Evolutionary conservation across 768 basidiomycete species (phyloP).

Genomic region (Galerina marginata): DNA sequence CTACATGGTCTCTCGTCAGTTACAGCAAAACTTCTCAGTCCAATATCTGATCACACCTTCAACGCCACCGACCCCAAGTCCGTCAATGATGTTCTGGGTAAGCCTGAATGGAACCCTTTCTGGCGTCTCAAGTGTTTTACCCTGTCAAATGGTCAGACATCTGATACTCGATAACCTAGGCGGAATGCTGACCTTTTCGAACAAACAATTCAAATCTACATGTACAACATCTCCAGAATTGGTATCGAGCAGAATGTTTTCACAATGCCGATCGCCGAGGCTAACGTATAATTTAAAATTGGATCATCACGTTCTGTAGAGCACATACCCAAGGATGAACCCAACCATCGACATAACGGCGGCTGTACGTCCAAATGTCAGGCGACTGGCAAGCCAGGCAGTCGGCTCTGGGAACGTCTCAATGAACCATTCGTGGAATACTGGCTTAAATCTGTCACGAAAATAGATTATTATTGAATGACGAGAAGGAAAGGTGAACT

Average conservation of each 20-base stretch:
- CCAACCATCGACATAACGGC: conserved; percentile 99
- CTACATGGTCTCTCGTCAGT: conserved; percentile 37
- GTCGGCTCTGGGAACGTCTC: conserved; percentile 97
- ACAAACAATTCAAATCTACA: conserved; percentile 97
- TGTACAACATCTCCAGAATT: conserved; percentile 92
- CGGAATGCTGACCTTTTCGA: conserved; percentile 74
- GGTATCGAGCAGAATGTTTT: conserved; percentile 92
- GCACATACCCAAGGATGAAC: conserved; percentile 86
- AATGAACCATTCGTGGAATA: conserved; percentile 98
- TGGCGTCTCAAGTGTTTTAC: conserved; percentile 83
- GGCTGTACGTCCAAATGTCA: conserved; percentile 84
- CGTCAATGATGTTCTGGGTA: conserved; percentile 92
- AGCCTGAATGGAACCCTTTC: conserved; percentile 95
- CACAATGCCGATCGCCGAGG: conserved; percentile 96
- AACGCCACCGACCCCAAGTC: conserved; percentile 89
- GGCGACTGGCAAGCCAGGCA: conserved; percentile 90
- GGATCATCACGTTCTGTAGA: neutral
- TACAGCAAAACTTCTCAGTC: neutral
- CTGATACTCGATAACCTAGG: neutral
- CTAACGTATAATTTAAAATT: conserved; percentile 42
- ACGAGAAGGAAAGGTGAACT: conserved; percentile 24
- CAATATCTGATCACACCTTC: conserved; percentile 62
- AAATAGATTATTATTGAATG: neutral
- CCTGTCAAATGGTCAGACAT: conserved; percentile 38
- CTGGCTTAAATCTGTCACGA: conserved; percentile 69